Conservation (phyloP, 306 rosid genomes). For the Urtica urens region DNA sequence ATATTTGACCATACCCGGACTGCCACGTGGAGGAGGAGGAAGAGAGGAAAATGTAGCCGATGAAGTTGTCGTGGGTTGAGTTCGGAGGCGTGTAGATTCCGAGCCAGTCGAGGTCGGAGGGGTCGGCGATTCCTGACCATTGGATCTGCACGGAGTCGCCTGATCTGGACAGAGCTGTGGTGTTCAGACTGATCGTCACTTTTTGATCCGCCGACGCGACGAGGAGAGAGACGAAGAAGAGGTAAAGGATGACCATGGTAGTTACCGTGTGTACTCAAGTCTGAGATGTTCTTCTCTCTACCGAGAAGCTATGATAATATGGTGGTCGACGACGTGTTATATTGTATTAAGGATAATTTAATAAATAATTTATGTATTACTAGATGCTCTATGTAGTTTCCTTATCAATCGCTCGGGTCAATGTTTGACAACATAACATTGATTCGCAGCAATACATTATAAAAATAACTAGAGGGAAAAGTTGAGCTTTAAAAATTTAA, state of each 20-base stretch:
- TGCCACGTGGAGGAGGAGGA: conserved; percentile 36
- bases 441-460: too few relatives aligned
- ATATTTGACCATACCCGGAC: conserved; percentile 57
- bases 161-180: conserved; percentile 41
- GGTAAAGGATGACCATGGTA: conserved; percentile 3
- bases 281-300: too few relatives aligned
- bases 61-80: conserved; percentile 42
- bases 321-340: too few relatives aligned
- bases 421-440: too few relatives aligned
- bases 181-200: conserved; percentile 25
- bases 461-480: too few relatives aligned
- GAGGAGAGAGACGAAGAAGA: conserved; percentile 2
- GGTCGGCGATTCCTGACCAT: conserved; percentile 59
- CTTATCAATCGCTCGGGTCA: too few relatives aligned
- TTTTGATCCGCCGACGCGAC: conserved; percentile 21
- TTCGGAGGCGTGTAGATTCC: conserved; percentile 72
- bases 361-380: too few relatives aligned
- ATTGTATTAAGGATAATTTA: too few relatives aligned
- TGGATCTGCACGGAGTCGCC: conserved; percentile 39
- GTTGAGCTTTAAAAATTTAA: too few relatives aligned
- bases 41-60: conserved; percentile 70
- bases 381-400: too few relatives aligned
- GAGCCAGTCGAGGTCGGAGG: conserved; percentile 69
- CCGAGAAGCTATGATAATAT: too few relatives aligned
- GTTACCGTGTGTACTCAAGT: too few relatives aligned